Evolutionary conservation across 2,329 filamentous ascomycete species (phyloP), one percentile per base, ranked within the genome.

Genomic region (Fusarium mundagurra): DNA sequence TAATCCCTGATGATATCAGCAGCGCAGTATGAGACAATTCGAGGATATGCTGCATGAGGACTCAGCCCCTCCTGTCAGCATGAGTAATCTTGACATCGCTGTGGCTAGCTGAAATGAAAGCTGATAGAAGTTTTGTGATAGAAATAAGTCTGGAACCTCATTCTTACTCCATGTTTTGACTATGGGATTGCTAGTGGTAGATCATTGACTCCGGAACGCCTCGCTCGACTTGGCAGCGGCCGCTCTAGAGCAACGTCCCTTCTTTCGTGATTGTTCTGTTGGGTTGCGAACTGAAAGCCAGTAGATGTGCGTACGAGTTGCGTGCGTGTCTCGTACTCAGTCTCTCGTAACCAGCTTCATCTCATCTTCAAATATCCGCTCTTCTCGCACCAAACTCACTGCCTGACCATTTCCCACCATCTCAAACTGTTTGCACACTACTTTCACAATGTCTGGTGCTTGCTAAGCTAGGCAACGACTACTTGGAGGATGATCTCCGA

Each of bases 401-500:
- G 2, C 5, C 22, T 20, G 7, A 1, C 14, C 18, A 3, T 22
- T 8, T 34, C 11, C n/a, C 4, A 22, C 16, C 12, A 20, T 16
- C 17, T 18, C 8, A 29, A n/a, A 0, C 11, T 24, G 3, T 14
- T 11, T 12, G 8, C 16, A 24, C 33, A 22, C 0, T 34, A 1
- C 18, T 17, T 44, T 29, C 22, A 16, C 9, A 18, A 57, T 57
- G 54, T 57, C 54, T 3, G 17, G 29, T 55, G 18, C 50, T 70
- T 3, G n/a, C 45, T 0, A 18, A 67, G 13, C 65, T 73, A 2
- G 65, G 65, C 1, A 58, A 55, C 5, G 61, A 61, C 29, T 73
- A 73, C 17, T 34, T 73, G 3, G 65, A 73, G 8, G 71, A 70
- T 33, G 70, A 73, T 7, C 47, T 73, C 1, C 33, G 50, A 0